Conservation (phyloP, 192 early-diverging fungal genomes). For the Coemansia umbellata region DNA sequence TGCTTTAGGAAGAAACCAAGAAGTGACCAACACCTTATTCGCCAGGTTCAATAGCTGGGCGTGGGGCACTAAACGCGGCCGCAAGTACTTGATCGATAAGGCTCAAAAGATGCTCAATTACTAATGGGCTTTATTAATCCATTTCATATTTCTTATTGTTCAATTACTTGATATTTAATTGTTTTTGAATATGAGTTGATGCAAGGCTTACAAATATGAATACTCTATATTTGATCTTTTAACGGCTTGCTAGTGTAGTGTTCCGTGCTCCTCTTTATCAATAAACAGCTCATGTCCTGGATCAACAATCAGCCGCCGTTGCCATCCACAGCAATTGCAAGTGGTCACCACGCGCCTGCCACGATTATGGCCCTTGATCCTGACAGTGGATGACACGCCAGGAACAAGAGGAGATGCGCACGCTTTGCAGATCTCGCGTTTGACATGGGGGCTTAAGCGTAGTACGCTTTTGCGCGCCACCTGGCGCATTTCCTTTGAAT, state of each 20-base stretch:
- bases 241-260: slow-evolving; percentile 9
- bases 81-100: slow-evolving; percentile 36
- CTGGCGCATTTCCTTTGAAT: slow-evolving; percentile 37
- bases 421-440: slow-evolving; percentile 30
- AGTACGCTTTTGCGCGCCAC: slow-evolving; percentile 44
- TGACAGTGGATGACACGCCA: slow-evolving; percentile 26
- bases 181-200: background rate
- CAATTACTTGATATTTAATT: background rate
- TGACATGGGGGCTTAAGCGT: slow-evolving; percentile 42
- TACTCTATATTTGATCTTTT: too few relatives aligned
- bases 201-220: too few relatives aligned
- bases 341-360: slow-evolving; percentile 28
- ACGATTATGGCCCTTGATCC: slow-evolving; percentile 26
- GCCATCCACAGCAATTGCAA: slow-evolving; percentile 30
- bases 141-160: too few relatives aligned
- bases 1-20: slow-evolving; percentile 29
- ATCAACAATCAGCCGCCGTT: slow-evolving; percentile 19
- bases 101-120: slow-evolving; percentile 36
- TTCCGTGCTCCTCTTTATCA: slow-evolving; percentile 22
- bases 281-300: slow-evolving; percentile 29
- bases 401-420: slow-evolving; percentile 31
- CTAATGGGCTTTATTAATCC: slow-evolving; percentile 1
- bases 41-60: slow-evolving; percentile 27
- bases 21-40: slow-evolving; percentile 19
- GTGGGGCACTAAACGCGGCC: slow-evolving; percentile 19